Percentiles rank a stretch among this genome's conserved stretches.
These are phyloP conservation scores for Suhomyces ambrosiae DNA, from an alignment of 1,139 yeast genomes.

Conservation along the genomic window DNA sequence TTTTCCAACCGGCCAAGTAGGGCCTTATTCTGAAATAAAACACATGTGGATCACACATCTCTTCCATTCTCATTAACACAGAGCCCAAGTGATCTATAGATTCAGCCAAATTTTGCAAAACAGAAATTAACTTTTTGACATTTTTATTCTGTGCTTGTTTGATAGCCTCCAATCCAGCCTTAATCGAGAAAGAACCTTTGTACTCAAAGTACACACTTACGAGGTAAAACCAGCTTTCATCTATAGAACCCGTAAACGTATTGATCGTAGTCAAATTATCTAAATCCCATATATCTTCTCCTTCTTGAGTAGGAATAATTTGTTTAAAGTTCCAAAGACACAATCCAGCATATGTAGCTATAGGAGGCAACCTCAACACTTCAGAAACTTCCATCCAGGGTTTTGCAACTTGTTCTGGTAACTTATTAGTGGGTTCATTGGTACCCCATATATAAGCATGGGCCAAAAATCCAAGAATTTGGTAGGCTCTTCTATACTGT, in stretches of 20 bases:
- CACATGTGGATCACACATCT: constrained; percentile 92
- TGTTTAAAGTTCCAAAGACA: constrained; percentile 86
- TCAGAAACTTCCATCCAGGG: constrained; percentile 68
- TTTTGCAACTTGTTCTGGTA: constrained; percentile 68
- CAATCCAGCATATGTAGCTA: constrained; percentile 84
- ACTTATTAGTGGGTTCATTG: constrained; percentile 61
- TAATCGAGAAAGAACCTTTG: constrained; percentile 70
- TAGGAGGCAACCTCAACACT: constrained; percentile 73
- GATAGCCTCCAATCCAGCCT: constrained; percentile 63
- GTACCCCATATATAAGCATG: constrained; percentile 92
- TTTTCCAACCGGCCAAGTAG: constrained; percentile 90
- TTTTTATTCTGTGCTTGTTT: constrained; percentile 37
- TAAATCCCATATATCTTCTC: constrained; percentile 46
- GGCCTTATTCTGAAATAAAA: constrained; percentile 88
- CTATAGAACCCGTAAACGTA: constrained; percentile 88
- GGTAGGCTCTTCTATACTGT: constrained; percentile 78
- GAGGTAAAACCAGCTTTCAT: constrained; percentile 92
- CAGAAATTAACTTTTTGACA: constrained; percentile 37
- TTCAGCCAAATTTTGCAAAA: constrained; percentile 70
- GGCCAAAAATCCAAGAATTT: constrained; percentile 72
- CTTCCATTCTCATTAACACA: constrained; percentile 80
- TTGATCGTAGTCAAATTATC: constrained; percentile 76
- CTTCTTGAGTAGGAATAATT: constrained; percentile 50
- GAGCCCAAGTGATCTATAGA: constrained; percentile 75
- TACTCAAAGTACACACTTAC: constrained; percentile 86